Evolutionary conservation across 805 yeast species (phyloP).

Genomic region (Groenewaldozyma tartarivorans): DNA sequence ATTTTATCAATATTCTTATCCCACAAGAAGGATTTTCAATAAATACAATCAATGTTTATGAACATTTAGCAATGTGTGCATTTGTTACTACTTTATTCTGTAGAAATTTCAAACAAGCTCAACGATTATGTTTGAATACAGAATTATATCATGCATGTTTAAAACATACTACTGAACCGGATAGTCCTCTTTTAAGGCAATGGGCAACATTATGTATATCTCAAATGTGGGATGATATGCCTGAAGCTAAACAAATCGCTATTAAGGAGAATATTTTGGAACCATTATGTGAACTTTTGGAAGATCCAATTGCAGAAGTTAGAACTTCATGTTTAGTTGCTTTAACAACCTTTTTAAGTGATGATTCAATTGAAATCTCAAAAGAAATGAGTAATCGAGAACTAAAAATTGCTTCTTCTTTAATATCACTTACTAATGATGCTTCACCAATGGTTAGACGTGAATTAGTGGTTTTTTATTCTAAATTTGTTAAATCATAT

Average conservation of each 20-base stretch:
- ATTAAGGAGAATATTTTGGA: slow-evolving; percentile 54
- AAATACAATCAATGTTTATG: slow-evolving; percentile 49
- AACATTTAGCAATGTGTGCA: slow-evolving; percentile 93
- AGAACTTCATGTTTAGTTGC: slow-evolving; percentile 75
- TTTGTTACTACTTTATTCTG: slow-evolving; percentile 80
- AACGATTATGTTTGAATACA: slow-evolving; percentile 63
- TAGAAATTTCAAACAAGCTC: slow-evolving; percentile 70
- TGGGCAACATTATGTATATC: slow-evolving; percentile 82
- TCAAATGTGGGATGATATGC: slow-evolving; percentile 62
- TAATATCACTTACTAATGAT: slow-evolving; percentile 64
- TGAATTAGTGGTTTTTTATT: slow-evolving; percentile 70
- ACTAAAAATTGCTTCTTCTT: slow-evolving; percentile 55
- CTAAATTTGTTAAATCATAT: slow-evolving; percentile 63
- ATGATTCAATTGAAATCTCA: slow-evolving; percentile 10
- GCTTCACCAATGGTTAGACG: slow-evolving; percentile 85
- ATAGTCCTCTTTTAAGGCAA: slow-evolving; percentile 78
- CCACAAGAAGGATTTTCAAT: slow-evolving; percentile 23
- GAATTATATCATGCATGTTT: slow-evolving; percentile 64
- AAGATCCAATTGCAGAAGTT: slow-evolving; percentile 93
- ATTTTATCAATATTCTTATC: slow-evolving; percentile 72
- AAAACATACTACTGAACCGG: slow-evolving; percentile 57
- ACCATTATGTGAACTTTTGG: slow-evolving; percentile 42
- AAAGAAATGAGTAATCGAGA: slow-evolving; percentile 34
- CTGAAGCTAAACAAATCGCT: slow-evolving; percentile 66
- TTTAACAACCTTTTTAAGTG: slow-evolving; percentile 55